Evolutionary conservation across 306 rosid species (phyloP).

Genomic region (Crotalaria pallida): DNA sequence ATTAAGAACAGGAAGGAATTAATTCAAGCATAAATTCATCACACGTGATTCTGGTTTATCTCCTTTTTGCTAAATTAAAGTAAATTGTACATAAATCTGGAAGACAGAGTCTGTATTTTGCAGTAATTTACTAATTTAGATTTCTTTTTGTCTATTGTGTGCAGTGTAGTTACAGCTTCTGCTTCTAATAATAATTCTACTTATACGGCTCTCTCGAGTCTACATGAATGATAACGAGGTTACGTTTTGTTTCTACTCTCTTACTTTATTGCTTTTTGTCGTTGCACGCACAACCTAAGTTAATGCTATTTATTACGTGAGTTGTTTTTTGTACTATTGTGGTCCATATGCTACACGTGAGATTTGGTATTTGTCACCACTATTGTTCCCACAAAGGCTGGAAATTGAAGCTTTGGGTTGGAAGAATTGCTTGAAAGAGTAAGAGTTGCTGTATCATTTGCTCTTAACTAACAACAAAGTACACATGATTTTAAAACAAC

Average conservation of each 20-base stretch:
- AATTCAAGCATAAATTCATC: too few species aligned
- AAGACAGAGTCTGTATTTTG: background rate
- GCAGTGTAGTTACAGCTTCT: background rate
- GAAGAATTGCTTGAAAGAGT: background rate
- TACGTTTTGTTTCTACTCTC: background rate
- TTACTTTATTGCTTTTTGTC: background rate
- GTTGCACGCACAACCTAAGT: background rate
- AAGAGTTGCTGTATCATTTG: background rate
- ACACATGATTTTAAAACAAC: background rate
- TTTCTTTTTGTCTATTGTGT: background rate
- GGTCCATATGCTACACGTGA: slow-evolving; percentile 20
- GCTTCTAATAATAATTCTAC: background rate
- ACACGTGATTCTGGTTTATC: too few species aligned
- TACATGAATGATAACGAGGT: background rate
- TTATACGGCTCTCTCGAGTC: background rate
- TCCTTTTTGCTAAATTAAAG: too few species aligned
- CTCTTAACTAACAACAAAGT: background rate
- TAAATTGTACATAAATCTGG: background rate
- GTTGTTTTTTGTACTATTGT: slow-evolving; percentile 16
- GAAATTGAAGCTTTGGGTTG: background rate
- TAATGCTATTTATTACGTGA: slow-evolving; percentile 17
- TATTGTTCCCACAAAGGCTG: background rate
- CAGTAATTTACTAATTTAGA: too few species aligned
- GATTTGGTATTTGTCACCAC: background rate
- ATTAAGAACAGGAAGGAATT: too few species aligned